These are phyloP conservation scores for Sarcodon aspratus DNA, from an alignment of 768 basidiomycete species.

Conservation along the genomic window DNA sequence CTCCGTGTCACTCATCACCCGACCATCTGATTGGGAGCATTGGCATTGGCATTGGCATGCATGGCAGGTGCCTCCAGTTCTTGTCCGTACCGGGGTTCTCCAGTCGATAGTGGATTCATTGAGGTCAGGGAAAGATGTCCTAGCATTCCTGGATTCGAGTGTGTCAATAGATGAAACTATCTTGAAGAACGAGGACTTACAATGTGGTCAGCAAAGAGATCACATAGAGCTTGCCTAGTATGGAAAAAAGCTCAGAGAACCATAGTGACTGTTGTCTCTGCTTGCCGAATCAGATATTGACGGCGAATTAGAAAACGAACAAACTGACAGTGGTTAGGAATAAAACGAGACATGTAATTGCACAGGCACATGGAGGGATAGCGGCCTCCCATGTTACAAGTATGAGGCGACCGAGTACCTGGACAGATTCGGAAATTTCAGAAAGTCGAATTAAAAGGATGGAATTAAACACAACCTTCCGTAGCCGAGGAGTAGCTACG, in stretches of 20 bases:
- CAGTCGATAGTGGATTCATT: background rate
- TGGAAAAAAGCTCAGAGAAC: slow-evolving; percentile 14
- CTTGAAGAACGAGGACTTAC: slow-evolving; percentile 7
- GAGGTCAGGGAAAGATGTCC: background rate
- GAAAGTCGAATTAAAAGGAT: background rate
- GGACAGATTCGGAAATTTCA: background rate
- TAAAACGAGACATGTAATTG: slow-evolving; percentile 11
- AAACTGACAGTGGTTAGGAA: slow-evolving; percentile 4
- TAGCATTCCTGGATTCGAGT: background rate
- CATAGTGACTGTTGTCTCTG: slow-evolving; percentile 10
- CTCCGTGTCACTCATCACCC: no score
- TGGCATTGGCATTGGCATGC: background rate
- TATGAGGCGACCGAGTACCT: slow-evolving; percentile 11
- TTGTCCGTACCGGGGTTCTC: background rate
- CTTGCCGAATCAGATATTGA: background rate
- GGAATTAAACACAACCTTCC: slow-evolving; percentile 3
- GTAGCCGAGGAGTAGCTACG: slow-evolving; percentile 11
- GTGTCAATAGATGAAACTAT: background rate
- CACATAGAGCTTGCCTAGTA: slow-evolving; percentile 19
- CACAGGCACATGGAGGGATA: slow-evolving; percentile 14
- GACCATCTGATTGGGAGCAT: background rate
- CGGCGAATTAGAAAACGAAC: slow-evolving; percentile 2
- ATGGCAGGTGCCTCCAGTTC: background rate
- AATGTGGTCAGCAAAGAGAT: slow-evolving; percentile 18
- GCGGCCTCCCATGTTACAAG: slow-evolving; percentile 17